Conservation (phyloP, 192 early-diverging fungal species). For the Coemansia sp. region DNA sequence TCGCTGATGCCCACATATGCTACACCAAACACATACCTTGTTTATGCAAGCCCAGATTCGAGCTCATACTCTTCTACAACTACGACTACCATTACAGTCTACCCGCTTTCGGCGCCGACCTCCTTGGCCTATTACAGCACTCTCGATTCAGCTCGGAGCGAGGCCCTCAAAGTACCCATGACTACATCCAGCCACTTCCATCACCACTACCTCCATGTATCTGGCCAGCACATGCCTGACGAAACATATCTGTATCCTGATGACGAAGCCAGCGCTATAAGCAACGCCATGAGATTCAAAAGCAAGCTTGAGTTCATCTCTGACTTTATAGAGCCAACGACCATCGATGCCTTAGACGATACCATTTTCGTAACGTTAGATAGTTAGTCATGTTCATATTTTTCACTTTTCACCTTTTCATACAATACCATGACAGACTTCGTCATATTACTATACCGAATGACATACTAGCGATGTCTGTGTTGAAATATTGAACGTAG, state of each 20-base stretch:
- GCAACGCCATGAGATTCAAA: constrained; percentile 7
- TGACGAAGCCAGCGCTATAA: constrained; percentile 3
- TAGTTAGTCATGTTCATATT: too few relatives aligned
- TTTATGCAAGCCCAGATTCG: not conserved
- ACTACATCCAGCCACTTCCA: not conserved
- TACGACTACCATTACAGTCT: not conserved
- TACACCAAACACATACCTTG: not conserved
- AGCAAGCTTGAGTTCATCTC: constrained; percentile 12
- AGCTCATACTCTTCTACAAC: constrained; percentile 4
- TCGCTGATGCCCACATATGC: not conserved
- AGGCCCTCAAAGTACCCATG: not conserved
- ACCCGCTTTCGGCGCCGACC: not conserved
- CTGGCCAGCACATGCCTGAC: not conserved
- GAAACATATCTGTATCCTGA: not conserved
- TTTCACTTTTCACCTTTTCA: too few relatives aligned
- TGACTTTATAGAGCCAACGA: not conserved
- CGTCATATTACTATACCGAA: too few relatives aligned
- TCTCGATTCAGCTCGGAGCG: not conserved
- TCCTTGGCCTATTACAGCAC: not conserved
- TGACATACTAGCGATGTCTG: too few relatives aligned
- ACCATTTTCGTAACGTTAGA: too few relatives aligned
- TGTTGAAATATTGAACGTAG: too few relatives aligned
- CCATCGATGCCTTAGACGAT: too few relatives aligned
- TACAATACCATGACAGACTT: too few relatives aligned
- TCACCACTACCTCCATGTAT: not conserved